Conservation (phyloP, 2,329 filamentous ascomycete species). For the Colletotrichum sidae region DNA sequence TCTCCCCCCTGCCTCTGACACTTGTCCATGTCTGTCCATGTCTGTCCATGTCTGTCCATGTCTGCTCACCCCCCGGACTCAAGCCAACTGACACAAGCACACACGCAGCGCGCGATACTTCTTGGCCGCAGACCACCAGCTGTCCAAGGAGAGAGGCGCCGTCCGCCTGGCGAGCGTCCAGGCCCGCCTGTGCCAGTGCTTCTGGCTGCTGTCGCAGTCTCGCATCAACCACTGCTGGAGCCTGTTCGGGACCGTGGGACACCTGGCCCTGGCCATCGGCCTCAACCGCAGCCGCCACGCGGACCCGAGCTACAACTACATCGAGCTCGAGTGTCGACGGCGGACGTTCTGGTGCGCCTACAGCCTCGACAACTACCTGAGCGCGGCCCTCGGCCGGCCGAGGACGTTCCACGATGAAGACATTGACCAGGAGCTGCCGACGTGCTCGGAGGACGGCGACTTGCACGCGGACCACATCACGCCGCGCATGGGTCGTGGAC, state of each 20-base stretch:
- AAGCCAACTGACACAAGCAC: constrained; percentile 1
- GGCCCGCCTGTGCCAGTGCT: constrained; percentile 55
- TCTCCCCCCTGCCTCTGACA: background rate
- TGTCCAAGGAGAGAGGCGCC: constrained; percentile 51
- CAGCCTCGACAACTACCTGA: constrained; percentile 72
- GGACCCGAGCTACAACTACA: constrained; percentile 43
- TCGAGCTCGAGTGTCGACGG: constrained; percentile 53
- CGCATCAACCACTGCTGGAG: constrained; percentile 62
- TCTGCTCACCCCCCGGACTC: background rate
- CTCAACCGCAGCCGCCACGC: constrained; percentile 49
- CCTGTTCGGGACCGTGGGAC: constrained; percentile 55
- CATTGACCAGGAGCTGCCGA: constrained; percentile 71
- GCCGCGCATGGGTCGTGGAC: constrained; percentile 30
- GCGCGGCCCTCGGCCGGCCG: constrained; percentile 70
- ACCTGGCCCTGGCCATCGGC: constrained; percentile 52
- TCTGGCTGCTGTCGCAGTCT: constrained; percentile 57
- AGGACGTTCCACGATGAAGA: constrained; percentile 73
- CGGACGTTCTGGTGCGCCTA: constrained; percentile 74
- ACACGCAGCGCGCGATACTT: constrained; percentile 45
- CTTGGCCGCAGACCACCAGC: constrained; percentile 51
- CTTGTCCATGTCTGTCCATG: background rate
- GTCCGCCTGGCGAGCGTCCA: constrained; percentile 54
- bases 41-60: background rate
- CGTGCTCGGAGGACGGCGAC: constrained; percentile 61
- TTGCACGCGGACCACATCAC: constrained; percentile 35